Base-by-base conservation (phyloP, 768 basidiomycete species). In the Krasilnikovozyma curviuscula region DNA sequence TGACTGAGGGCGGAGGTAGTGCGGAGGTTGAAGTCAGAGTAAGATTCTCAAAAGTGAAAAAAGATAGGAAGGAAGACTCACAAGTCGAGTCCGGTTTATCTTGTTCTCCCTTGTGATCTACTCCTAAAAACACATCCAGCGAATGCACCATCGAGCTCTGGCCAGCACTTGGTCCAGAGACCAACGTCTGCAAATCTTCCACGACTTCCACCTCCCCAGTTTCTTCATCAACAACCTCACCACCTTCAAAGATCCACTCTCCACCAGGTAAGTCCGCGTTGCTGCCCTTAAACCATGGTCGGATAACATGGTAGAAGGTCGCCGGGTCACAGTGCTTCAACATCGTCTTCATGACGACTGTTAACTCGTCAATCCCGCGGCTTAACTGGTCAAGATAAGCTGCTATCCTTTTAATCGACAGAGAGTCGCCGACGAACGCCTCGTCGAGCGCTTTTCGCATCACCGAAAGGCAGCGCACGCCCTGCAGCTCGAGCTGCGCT, bases 271-370 rank as follows among this genome's bases (percentile, higher is more conserved):
- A 62, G 37, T 62, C 73, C 66, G 38, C 71, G 55, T 80, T 77
- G 54, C 81, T 83, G 13, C 89, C 89, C 23, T 79, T 77, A 66
- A 74, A 91, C 91, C 91, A 98, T 2, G 85, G 88, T 44, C 91
- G 76, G 55, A 85, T 75, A 49, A 78, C 70, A 73, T 80, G 82
- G 65, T 86, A 89, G 66, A 98, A 95, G 16, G 72, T 68, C 2
- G 71, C 68, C 0, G 85, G 83, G 38, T 77, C 73, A 60, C 85
- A 81, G 10, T 75, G 77, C 14, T 75, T 67, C 46, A 76, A 73
- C 24, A 89, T 75, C 33, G 66, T 65, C 31, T 77, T 66, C 29
- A 93, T 69, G 52, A 84, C 68, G 9, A 48, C 56, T 8, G 69
- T 68, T 18, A 93, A 68, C 7, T 75, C 73, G 38, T 75, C 69